phyloP scores from a whole-genome alignment of 495 filamentous ascomycete species.

The Aspergillus leporis region DNA sequence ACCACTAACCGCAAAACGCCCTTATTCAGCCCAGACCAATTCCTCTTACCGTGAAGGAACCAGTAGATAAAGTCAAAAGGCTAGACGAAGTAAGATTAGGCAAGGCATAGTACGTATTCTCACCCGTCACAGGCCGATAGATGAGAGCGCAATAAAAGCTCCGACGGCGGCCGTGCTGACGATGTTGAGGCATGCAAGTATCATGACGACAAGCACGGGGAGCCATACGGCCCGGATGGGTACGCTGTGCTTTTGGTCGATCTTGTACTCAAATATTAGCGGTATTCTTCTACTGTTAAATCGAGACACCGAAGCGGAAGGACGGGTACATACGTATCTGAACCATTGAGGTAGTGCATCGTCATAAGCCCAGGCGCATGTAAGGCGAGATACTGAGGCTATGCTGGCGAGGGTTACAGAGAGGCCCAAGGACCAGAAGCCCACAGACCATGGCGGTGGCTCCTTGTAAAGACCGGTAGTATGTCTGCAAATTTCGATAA shows the following conservation, averaged over 20 bases:
- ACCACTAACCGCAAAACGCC: constrained; percentile 18
- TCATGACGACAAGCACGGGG: constrained; percentile 45
- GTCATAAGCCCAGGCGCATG: constrained; percentile 44
- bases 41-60: constrained; percentile 22
- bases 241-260: constrained; percentile 35
- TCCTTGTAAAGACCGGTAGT: constrained; percentile 41
- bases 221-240: constrained; percentile 46
- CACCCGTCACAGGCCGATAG: constrained; percentile 36
- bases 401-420: constrained; percentile 33
- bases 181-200: constrained; percentile 58
- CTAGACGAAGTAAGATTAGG: constrained; percentile 24
- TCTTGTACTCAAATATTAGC: background rate
- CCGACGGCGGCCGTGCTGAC: constrained; percentile 54
- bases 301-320: too few relatives aligned
- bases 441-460: constrained; percentile 46
- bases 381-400: constrained; percentile 36
- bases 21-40: constrained; percentile 25
- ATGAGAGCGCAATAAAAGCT: constrained; percentile 47
- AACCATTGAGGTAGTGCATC: constrained; percentile 42
- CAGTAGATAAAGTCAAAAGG: constrained; percentile 26
- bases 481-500: constrained; percentile 45
- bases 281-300: too few relatives aligned
- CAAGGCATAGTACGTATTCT: constrained; percentile 29
- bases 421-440: constrained; percentile 41
- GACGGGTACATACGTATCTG: constrained; percentile 27